Evolutionary conservation across 148 eudicot species (phyloP).

Genomic region (Cornus controversa): DNA sequence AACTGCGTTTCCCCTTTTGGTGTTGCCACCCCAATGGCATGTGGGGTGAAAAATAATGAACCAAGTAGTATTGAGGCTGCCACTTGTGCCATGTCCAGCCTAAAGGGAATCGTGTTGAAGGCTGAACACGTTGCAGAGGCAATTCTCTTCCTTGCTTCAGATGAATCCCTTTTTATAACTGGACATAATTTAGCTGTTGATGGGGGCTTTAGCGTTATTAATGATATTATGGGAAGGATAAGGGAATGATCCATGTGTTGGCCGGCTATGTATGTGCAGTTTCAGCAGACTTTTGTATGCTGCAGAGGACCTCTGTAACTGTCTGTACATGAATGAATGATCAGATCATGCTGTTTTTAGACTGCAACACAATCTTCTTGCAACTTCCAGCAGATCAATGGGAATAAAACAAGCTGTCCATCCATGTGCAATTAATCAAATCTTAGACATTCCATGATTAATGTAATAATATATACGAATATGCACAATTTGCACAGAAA

Average conservation of each 20-base stretch:
- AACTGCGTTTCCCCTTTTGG: neutral
- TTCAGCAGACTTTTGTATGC: too few species aligned
- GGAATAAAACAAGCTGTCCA: neutral
- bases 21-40: neutral
- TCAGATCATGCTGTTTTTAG: too few species aligned
- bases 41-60: neutral
- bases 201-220: neutral
- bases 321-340: too few species aligned
- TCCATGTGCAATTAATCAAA: neutral
- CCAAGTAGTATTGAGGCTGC: neutral
- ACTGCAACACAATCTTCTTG: too few species aligned
- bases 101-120: neutral
- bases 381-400: neutral
- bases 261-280: neutral
- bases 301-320: too few species aligned
- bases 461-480: too few species aligned
- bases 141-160: neutral
- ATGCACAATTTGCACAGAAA: too few species aligned
- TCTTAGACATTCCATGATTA: too few species aligned
- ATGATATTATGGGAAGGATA: neutral
- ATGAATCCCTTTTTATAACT: neutral
- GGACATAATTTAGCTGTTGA: neutral
- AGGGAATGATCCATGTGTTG: neutral
- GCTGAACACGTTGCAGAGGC: neutral
- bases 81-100: neutral